These are phyloP conservation scores for Tylopilus intermedius DNA, from an alignment of 768 basidiomycete genomes.

Conservation along the genomic window DNA sequence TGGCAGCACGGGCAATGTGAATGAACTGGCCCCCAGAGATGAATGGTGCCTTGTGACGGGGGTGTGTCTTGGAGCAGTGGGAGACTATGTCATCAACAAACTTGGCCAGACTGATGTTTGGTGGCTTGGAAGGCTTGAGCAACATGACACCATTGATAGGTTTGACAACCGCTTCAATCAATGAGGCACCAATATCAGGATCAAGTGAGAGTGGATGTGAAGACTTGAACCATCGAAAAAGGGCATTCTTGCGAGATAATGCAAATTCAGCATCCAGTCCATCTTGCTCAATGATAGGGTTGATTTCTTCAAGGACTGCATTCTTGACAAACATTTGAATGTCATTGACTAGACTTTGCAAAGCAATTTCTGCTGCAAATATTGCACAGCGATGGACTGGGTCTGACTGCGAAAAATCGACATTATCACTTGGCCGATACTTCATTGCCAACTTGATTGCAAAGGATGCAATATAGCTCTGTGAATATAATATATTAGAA, in stretches of 20 bases:
- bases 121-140: not conserved
- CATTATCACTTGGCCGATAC: not conserved
- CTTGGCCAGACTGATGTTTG: not conserved
- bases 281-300: not conserved
- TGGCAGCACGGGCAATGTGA: not conserved
- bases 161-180: not conserved
- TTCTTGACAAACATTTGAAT: not conserved
- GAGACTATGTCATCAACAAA: not conserved
- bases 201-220: not conserved
- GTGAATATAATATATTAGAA: not conserved
- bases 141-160: not conserved
- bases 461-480: not conserved
- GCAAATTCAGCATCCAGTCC: not conserved
- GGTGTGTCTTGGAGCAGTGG: not conserved
- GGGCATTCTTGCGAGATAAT: not conserved
- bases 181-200: not conserved
- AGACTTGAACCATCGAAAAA: not conserved
- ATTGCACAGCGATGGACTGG: not conserved
- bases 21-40: not conserved
- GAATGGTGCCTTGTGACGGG: not conserved
- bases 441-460: not conserved
- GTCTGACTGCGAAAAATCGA: not conserved
- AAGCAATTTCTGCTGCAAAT: not conserved
- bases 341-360: not conserved
- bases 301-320: not conserved